Evolutionary conservation across 148 eudicot species (phyloP).

Genomic region (Rhododendron griersonianum): DNA sequence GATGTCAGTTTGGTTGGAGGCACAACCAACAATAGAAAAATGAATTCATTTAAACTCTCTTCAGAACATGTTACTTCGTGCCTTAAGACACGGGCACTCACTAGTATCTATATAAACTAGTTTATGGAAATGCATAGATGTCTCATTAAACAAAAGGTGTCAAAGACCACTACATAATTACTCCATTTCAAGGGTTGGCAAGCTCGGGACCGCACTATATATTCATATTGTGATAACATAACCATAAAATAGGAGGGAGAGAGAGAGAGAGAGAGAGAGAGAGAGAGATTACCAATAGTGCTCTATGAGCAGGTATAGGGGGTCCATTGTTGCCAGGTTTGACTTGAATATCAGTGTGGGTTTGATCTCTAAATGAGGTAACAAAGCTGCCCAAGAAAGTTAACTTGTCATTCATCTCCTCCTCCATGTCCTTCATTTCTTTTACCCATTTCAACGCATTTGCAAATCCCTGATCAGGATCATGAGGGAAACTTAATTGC

Average conservation of each 20-base stretch:
- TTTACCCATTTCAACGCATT: slow-evolving; percentile 78
- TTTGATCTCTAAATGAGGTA: slow-evolving; percentile 53
- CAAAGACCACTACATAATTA: too few species aligned
- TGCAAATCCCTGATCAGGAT: slow-evolving; percentile 54
- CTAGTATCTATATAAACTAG: too few species aligned
- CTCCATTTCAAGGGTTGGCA: too few species aligned
- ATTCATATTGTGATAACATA: too few species aligned
- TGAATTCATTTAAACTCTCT: too few species aligned
- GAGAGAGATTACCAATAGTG: slow-evolving; percentile 49
- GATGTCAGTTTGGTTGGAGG: too few species aligned
- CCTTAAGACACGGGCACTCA: too few species aligned
- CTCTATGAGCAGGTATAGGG: slow-evolving; percentile 74
- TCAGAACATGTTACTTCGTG: too few species aligned
- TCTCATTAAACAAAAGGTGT: too few species aligned
- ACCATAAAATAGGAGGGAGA: background rate
- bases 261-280: background rate
- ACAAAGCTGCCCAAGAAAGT: slow-evolving; percentile 50
- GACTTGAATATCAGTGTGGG: slow-evolving; percentile 73
- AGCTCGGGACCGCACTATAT: too few species aligned
- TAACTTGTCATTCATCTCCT: slow-evolving; percentile 56
- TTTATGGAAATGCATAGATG: too few species aligned
- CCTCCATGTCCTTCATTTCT: slow-evolving; percentile 76
- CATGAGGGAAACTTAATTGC: background rate
- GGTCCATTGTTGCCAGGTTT: slow-evolving; percentile 69
- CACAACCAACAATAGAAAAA: too few species aligned